A percentile compares a stretch with the other conserved stretches of the same genome.
phyloP scores from a whole-genome alignment of 2,329 filamentous ascomycete genomes.

The Aspergillus sp. region DNA sequence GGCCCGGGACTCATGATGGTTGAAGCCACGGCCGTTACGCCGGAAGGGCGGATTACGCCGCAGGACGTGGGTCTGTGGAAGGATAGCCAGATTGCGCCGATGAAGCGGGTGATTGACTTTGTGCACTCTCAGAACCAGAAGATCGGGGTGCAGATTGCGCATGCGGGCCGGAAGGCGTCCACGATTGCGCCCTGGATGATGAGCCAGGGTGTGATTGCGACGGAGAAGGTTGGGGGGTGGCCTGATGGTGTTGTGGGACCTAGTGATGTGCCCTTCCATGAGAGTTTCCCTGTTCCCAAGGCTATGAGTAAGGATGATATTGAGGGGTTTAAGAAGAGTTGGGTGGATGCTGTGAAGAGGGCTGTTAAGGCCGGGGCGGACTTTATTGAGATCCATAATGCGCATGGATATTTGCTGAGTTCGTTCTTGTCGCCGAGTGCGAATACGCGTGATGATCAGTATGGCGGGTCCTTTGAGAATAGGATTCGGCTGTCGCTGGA shows the following conservation, averaged over 20 bases:
- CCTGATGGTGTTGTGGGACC: constrained; percentile 22
- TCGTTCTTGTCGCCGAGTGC: constrained; percentile 67
- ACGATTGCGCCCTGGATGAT: constrained; percentile 55
- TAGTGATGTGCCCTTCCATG: constrained; percentile 61
- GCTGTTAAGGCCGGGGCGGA: constrained; percentile 72
- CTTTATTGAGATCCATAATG: constrained; percentile 76
- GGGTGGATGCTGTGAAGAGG: constrained; percentile 57
- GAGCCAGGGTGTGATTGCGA: constrained; percentile 45
- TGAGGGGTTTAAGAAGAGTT: constrained; percentile 61
- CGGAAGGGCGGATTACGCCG: constrained; percentile 79
- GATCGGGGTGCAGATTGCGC: constrained; percentile 76
- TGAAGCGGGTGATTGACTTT: constrained; percentile 71
- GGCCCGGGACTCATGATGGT: constrained; percentile 73
- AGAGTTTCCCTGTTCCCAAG: constrained; percentile 61
- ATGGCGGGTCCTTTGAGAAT: constrained; percentile 59
- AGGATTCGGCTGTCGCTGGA: constrained; percentile 68
- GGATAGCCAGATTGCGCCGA: constrained; percentile 73
- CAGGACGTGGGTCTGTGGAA: constrained; percentile 66
- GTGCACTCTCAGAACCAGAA: constrained; percentile 75
- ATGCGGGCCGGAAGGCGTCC: constrained; percentile 68
- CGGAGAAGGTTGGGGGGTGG: constrained; percentile 55
- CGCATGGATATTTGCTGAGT: constrained; percentile 75
- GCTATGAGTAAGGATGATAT: constrained; percentile 71
- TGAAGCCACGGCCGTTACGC: constrained; percentile 73
- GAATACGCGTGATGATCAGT: constrained; percentile 66